Percentiles rank a stretch among this genome's conserved stretches.
Evolutionary conservation across 1,284 basidiomycete genomes (phyloP).

Genomic region (Agaricales sp.): DNA sequence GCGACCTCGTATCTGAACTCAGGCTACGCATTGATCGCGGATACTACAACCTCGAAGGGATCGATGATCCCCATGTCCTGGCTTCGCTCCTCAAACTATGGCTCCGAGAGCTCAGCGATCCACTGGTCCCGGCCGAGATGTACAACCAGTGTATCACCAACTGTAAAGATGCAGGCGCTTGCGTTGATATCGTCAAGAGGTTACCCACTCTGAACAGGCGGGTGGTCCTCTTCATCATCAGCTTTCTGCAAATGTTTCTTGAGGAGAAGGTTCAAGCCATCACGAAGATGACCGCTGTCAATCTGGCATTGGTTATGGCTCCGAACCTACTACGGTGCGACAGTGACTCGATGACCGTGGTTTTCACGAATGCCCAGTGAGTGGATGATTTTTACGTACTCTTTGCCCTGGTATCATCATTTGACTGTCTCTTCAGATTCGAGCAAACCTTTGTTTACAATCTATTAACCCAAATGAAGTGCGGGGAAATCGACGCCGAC

Average conservation of each 20-base stretch:
- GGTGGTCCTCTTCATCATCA: conserved; percentile 79
- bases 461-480: conserved; percentile 44
- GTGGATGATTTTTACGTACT: conserved; percentile 20
- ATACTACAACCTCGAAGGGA: conserved; percentile 78
- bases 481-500: conserved; percentile 59
- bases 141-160: conserved; percentile 79
- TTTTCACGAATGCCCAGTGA: conserved; percentile 82
- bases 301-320: conserved; percentile 77
- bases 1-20: conserved; percentile 75
- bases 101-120: conserved; percentile 83
- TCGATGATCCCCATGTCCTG: conserved; percentile 82
- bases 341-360: conserved; percentile 73
- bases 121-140: conserved; percentile 77
- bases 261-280: conserved; percentile 57
- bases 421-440: conserved; percentile 37
- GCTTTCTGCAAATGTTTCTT: conserved; percentile 83
- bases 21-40: conserved; percentile 85
- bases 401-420: conserved; percentile 4
- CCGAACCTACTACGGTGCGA: conserved; percentile 80
- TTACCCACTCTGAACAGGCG: conserved; percentile 78
- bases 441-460: conserved; percentile 84
- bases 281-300: conserved; percentile 83
- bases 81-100: conserved; percentile 86
- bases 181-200: conserved; percentile 63
- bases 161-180: conserved; percentile 55